Evolutionary conservation across 1,139 yeast genomes (phyloP).

Genomic region (Pichia sp.): DNA sequence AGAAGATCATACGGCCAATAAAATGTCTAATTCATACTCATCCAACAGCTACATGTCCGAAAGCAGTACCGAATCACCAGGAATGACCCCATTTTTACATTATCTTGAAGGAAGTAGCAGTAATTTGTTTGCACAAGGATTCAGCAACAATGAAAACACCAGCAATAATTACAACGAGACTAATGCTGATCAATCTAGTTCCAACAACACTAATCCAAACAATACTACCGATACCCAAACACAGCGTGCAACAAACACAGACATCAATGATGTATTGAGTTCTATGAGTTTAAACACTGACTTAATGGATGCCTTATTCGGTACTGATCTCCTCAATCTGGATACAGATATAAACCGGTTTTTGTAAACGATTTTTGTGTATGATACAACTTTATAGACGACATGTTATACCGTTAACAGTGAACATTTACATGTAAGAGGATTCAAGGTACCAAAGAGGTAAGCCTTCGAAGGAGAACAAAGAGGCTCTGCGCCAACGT

Average conservation of each 20-base stretch:
- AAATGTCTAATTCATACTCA: background rate
- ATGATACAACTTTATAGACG: no score
- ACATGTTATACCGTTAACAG: no score
- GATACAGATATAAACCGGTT: background rate
- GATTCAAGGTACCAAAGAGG: background rate
- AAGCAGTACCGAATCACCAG: constrained; percentile 1
- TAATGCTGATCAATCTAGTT: no score
- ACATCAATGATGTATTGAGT: constrained; percentile 27
- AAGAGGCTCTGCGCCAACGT: no score
- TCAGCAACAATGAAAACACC: constrained; percentile 6
- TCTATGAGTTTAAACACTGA: constrained; percentile 32
- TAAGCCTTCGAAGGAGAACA: no score
- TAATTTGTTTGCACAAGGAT: constrained; percentile 1
- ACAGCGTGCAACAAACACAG: background rate
- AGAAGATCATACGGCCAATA: background rate
- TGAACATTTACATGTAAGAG: no score
- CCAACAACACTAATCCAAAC: no score
- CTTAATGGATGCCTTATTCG: constrained; percentile 32
- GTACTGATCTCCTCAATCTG: constrained; percentile 23
- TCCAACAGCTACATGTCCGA: constrained; percentile 1
- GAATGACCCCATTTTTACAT: background rate
- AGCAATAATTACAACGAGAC: no score
- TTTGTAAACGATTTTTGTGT: no score
- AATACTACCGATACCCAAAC: no score
- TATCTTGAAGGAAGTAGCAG: background rate